Evolutionary conservation across 495 filamentous ascomycete species (phyloP), one percentile per base, ranked within the genome.

Genomic region (Annulohypoxylon moriforme): DNA sequence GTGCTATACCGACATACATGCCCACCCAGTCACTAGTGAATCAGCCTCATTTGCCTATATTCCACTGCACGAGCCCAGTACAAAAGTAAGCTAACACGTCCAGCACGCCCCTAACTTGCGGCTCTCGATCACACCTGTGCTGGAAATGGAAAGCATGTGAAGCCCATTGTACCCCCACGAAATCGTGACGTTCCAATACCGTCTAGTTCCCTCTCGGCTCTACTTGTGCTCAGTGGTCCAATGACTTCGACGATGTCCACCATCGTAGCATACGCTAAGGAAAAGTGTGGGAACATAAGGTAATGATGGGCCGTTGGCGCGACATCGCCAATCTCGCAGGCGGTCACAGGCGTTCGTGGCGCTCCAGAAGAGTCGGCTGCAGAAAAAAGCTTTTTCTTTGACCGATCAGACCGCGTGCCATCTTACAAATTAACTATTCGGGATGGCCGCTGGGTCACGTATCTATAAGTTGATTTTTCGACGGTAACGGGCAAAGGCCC

Each of bases 281-380:
- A n/a, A 40, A 40, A 25, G 38, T 49, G 55, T 57, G 60, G 58
- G 46, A 61, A 49, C 60, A 73, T 62, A 64, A 61, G 27, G 57
- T 34, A 47, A 50, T 33, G 14, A 68, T 64, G 29, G 38, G 44
- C 33, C 24, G 50, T 67, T 70, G 31, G 61, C 69, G 72, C 67
- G 13, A 65, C 67, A 68, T 73, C 73, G 73, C 73, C 67, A 76
- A 76, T 76, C 73, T 76, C 44, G 73, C 73, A 76, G 73, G 50
- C 73, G 70, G 73, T 58, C 59, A 53, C 70, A 42, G 31, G 42
- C 61, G 62, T 67, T 47, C 20, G 40, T 34, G 47, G 38, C 56
- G 52, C 52, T 55, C 58, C 57, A 36, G 33, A 18, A 60, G 27
- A 6, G 58, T 40, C 27, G 31, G 38, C 13, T 25, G 16, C 44